Conservation (phyloP, 257 asterid species). For the Solanum bukasovii region DNA sequence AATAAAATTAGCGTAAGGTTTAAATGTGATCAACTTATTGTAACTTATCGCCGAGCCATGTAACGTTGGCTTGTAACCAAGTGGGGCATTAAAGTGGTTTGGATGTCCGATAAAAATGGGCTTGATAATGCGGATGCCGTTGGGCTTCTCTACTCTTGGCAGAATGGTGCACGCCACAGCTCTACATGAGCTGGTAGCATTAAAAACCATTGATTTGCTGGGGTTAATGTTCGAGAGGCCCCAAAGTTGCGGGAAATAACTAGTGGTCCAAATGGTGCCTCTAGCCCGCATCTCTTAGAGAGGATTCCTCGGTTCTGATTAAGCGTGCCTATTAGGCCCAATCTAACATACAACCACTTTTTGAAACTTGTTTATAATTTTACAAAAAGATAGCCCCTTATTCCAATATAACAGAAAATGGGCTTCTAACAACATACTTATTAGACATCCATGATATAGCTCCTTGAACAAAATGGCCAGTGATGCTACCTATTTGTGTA, state of each 20-base stretch:
- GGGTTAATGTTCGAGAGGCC: not conserved
- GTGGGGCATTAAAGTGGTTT: not conserved
- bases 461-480: conserved; percentile 9
- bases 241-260: not conserved
- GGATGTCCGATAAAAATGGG: not conserved
- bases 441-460: conserved; percentile 15
- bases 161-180: not conserved
- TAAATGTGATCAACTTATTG: not conserved
- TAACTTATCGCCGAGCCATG: not conserved
- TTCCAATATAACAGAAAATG: conserved; percentile 9
- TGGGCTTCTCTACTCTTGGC: not conserved
- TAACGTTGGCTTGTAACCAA: not conserved
- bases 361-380: not conserved
- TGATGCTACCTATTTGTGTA: not conserved
- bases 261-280: not conserved
- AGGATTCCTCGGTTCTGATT: too few relatives aligned
- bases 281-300: not conserved
- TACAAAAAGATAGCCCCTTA: not conserved
- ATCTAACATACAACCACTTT: too few relatives aligned
- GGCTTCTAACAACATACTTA: conserved; percentile 11
- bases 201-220: too few relatives aligned
- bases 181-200: not conserved
- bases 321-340: too few relatives aligned
- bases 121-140: not conserved
- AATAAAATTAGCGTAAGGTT: not conserved